Base-by-base conservation (phyloP, 257 asterid species). In the Linaria vulgaris region DNA sequence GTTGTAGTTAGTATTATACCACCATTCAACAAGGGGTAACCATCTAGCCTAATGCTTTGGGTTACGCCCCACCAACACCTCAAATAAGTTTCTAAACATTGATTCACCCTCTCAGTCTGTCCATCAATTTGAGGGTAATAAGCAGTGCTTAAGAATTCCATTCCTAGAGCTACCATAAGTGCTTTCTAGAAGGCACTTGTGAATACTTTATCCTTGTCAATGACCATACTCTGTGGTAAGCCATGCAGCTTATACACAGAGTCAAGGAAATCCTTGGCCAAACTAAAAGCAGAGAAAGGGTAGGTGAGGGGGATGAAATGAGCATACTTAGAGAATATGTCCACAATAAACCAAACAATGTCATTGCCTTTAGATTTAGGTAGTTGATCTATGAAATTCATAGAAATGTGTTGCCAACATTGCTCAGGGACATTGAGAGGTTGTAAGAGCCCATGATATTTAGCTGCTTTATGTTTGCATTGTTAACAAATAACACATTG, bases 231-330 rank as follows among this genome's bases (percentile, higher is more conserved):
- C 9, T 10, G 1, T 1, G 73, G 68, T 1, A 59, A 1, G 0
- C 62, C 73, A 69, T 69, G 73, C 1, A 59, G 13, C 27, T 59
- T 31, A 14, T 9, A 48, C 1, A 39, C 30, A 6, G 12, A 7
- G 0, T 67, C 56, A 14, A 56, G 0, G n/a, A 56, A 22, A 0
- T 2, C 16, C 13, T 23, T 5, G 0, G 56, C 41, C 0, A 67
- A 13, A 3, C 5, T 1, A 0, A 7, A 0, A 0, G 39, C 5
- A 0, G 53, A 5, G 6, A 1, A 60, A 0, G 15, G 20, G 21
- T 60, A 41, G 0, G 12, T 20, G 3, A 41, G 9, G 12, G 25
- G 13, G 1, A 63, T 7, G 8, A 63, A 63, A 12, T 48, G 59
- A 4, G 38, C 48, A 31, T 31, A 50, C 8, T 49, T 63, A 0